Evolutionary conservation across 257 asterid genomes (phyloP), one percentile per base, ranked within the genome.

Genomic region (Solanum sejunctum): DNA sequence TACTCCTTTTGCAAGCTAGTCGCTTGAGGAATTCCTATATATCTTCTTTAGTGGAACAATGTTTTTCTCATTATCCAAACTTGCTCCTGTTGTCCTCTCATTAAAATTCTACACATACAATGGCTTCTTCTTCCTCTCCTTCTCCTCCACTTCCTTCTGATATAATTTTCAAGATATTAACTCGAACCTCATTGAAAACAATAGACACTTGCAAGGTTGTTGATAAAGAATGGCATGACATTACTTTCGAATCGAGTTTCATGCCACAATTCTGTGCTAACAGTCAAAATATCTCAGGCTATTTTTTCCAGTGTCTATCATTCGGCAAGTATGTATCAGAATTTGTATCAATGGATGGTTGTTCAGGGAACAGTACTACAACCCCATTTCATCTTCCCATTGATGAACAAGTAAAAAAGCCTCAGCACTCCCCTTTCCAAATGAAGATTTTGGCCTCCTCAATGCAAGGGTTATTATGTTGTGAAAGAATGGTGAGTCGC

Each of bases 391-490:
- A 32, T 32, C 39, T 32, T 32, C 39, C 39, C 39, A 32, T 32
- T 32, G 3, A 32, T 32, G 3, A 32, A 26, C 28, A 26, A 26
- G 28, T 26, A 26, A 26, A 26, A 26, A 26, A 26, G 28, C 28
- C 28, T 26, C 28, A 1, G 28, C 28, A 16, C 2, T 16, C 1
- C 18, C 2, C 0, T 15, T 8, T 43, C 0, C 5, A 9, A 0
- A 23, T 54, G 41, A 3, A 13, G 12, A 71, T 82, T 51, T 10
- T 51, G 39, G 85, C 85, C 6, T 85, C 88, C 12, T 36, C 88
- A 6, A 17, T 21, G 8, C 78, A 85, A 58, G 88, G 86, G 5
- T 16, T 86, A 5, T 10, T 86, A 41, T 86, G 84, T 32, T 86
- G 86, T 28, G 43, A 47, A 32, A 51, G 73, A 45, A 16, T 7